Percentiles rank a stretch among this genome's conserved stretches.
phyloP scores from a whole-genome alignment of 2,329 filamentous ascomycete genomes.

The Diplocarpon mali region DNA sequence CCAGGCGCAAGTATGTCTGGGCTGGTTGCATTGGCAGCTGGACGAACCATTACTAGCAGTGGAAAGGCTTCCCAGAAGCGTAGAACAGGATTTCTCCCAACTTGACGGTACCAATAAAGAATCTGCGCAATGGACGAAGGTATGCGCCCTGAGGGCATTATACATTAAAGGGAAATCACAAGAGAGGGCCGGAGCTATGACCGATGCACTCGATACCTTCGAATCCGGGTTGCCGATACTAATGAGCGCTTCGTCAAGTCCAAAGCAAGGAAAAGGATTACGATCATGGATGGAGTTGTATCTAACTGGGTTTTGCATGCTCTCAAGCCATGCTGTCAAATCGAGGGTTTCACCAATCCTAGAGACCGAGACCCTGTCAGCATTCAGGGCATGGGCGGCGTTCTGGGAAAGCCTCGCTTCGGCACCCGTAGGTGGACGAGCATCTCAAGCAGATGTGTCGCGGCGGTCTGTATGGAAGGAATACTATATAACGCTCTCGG shows the following conservation, averaged over 20 bases:
- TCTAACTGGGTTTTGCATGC: constrained; percentile 62
- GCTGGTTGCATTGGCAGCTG: constrained; percentile 73
- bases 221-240: constrained; percentile 55
- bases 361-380: constrained; percentile 42
- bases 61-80: constrained; percentile 49
- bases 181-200: constrained; percentile 36
- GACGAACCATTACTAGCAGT: constrained; percentile 56
- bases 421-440: constrained; percentile 41
- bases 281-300: constrained; percentile 70
- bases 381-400: constrained; percentile 56
- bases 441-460: constrained; percentile 47
- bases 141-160: constrained; percentile 68
- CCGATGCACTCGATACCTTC: constrained; percentile 56
- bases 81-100: constrained; percentile 43
- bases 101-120: constrained; percentile 40
- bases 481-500: constrained; percentile 72
- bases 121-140: constrained; percentile 65
- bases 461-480: constrained; percentile 68
- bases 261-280: constrained; percentile 50
- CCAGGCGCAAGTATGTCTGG: constrained; percentile 73
- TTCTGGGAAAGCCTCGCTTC: constrained; percentile 48
- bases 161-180: constrained; percentile 64
- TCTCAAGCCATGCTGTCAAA: constrained; percentile 49
- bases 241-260: constrained; percentile 38
- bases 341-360: constrained; percentile 39